Evolutionary conservation across 2,329 filamentous ascomycete genomes (phyloP).

Genomic region (Lachnellula cervina): DNA sequence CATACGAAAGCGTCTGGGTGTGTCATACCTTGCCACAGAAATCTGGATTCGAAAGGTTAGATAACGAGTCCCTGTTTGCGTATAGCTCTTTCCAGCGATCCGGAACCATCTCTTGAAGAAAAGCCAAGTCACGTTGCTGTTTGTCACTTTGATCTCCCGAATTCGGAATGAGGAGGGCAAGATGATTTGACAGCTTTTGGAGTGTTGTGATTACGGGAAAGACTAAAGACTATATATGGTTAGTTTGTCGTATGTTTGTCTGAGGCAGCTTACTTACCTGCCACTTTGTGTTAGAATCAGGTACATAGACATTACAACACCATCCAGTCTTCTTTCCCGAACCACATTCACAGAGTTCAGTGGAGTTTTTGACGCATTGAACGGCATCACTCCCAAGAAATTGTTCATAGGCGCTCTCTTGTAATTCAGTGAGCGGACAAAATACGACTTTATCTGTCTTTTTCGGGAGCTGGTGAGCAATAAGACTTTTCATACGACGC

Average conservation of each 20-base stretch:
- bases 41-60: constrained; percentile 77
- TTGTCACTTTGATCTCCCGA: constrained; percentile 62
- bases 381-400: constrained; percentile 72
- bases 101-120: constrained; percentile 70
- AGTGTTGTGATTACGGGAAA: constrained; percentile 80
- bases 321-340: constrained; percentile 69
- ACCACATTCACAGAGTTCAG: constrained; percentile 64
- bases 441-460: constrained; percentile 95
- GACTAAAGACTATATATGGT: constrained; percentile 54
- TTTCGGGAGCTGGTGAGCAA: constrained; percentile 87
- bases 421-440: constrained; percentile 79
- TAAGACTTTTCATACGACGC: constrained; percentile 86
- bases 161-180: constrained; percentile 78
- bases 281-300: constrained; percentile 42
- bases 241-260: constrained; percentile 44
- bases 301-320: constrained; percentile 65
- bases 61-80: constrained; percentile 68
- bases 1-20: background rate
- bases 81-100: constrained; percentile 71
- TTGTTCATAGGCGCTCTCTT: constrained; percentile 76
- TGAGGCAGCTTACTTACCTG: constrained; percentile 35
- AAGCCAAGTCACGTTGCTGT: constrained; percentile 70
- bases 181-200: constrained; percentile 86
- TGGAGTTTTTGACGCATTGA: constrained; percentile 60
- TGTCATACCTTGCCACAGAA: constrained; percentile 74